These are phyloP conservation scores for Elsinoe australis DNA, from an alignment of 2,329 filamentous ascomycete genomes.

Conservation along the genomic window DNA sequence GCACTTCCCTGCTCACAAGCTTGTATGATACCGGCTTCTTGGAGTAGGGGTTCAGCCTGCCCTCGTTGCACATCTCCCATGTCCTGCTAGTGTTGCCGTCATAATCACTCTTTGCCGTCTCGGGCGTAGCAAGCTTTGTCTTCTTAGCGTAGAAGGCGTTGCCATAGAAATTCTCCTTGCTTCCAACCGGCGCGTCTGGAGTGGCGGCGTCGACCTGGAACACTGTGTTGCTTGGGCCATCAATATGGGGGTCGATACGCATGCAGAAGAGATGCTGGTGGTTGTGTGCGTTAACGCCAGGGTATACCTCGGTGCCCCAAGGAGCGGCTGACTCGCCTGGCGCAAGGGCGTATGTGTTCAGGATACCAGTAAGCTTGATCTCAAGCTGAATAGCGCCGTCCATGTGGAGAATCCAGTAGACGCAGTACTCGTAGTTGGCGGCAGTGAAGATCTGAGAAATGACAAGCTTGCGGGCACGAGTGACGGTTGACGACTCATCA, in stretches of 20 bases:
- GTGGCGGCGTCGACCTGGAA: constrained; percentile 63
- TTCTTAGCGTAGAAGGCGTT: constrained; percentile 84
- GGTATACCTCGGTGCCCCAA: constrained; percentile 88
- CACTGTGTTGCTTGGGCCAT: constrained; percentile 72
- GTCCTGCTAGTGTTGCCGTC: constrained; percentile 69
- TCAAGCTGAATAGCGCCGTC: constrained; percentile 89
- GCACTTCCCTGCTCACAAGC: constrained; percentile 78
- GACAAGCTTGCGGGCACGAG: constrained; percentile 75
- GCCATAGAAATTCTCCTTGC: constrained; percentile 74
- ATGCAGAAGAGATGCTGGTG: constrained; percentile 94
- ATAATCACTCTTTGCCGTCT: constrained; percentile 68
- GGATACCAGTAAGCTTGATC: constrained; percentile 80
- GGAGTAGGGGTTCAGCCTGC: constrained; percentile 75
- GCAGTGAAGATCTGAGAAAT: constrained; percentile 91
- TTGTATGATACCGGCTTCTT: constrained; percentile 82
- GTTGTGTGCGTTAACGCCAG: constrained; percentile 88
- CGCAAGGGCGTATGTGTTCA: constrained; percentile 82
- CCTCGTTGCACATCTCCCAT: constrained; percentile 86
- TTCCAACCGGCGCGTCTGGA: constrained; percentile 67
- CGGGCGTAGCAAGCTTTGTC: constrained; percentile 66
- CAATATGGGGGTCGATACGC: constrained; percentile 77
- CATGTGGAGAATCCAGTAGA: constrained; percentile 85
- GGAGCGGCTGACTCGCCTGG: constrained; percentile 72
- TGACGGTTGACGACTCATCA: constrained; percentile 79
- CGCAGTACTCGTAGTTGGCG: constrained; percentile 89